Evolutionary conservation across 495 filamentous ascomycete species (phyloP).

Genomic region (Neurospora discreta): DNA sequence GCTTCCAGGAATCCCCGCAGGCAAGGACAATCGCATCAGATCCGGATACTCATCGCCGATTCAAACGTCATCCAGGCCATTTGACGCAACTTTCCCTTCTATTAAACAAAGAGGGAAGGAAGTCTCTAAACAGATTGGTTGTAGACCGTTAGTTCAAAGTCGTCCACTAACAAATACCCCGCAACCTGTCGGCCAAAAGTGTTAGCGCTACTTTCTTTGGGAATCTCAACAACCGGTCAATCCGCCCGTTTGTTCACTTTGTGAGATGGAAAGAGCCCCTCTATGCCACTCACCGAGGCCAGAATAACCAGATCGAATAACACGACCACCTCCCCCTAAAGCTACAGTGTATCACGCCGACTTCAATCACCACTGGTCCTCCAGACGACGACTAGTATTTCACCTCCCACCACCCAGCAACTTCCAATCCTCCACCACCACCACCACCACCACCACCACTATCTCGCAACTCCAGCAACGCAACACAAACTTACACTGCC

Average conservation of each 20-base stretch:
- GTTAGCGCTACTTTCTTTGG: background rate
- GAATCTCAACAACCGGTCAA: background rate
- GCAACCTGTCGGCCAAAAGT: background rate
- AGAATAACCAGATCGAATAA: background rate
- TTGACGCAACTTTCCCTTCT: background rate
- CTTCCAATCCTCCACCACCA: background rate
- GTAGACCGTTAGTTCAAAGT: background rate
- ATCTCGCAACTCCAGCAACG: background rate
- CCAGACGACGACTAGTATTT: background rate
- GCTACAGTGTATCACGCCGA: constrained; percentile 5
- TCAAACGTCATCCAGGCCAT: background rate
- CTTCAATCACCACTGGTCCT: constrained; percentile 7
- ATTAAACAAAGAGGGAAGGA: background rate
- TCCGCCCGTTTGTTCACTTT: background rate
- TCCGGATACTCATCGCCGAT: background rate
- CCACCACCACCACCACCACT: background rate
- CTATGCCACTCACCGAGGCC: background rate
- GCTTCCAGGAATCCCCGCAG: background rate
- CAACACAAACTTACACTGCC: background rate
- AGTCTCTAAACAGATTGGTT: background rate
- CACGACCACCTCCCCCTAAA: background rate
- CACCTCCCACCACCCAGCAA: background rate
- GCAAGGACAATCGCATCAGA: background rate
- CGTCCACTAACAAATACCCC: background rate
- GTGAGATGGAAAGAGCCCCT: background rate